Evolutionary conservation across 352 stramenopile genomes (phyloP).

Genomic region (Phytophthora pinifolia): DNA sequence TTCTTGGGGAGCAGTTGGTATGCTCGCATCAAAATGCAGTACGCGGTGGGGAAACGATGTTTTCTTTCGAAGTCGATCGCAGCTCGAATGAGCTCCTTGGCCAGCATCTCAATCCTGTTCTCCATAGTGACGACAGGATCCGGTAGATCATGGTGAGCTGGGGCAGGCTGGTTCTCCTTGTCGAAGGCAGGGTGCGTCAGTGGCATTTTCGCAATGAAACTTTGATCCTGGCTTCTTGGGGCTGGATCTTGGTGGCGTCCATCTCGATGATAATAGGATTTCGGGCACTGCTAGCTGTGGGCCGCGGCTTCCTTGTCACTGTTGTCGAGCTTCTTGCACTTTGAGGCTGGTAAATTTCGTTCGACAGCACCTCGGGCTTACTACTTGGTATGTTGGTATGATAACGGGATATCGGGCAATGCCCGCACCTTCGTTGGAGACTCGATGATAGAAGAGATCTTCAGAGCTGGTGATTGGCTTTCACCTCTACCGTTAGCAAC

Average conservation of each 20-base stretch:
- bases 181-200: constrained; percentile 1
- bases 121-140: constrained; percentile 1
- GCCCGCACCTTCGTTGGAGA: neutral
- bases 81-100: constrained; percentile 59
- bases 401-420: neutral
- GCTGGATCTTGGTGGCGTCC: no score
- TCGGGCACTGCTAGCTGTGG: no score
- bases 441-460: no score
- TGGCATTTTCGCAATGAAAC: no score
- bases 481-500: neutral
- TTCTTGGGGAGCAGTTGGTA: constrained; percentile 46
- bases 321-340: no score
- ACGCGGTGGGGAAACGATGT: constrained; percentile 34
- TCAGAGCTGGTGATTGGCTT: neutral
- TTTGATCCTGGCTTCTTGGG: no score
- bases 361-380: no score
- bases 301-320: no score
- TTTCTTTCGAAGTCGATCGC: constrained; percentile 56
- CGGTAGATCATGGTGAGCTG: neutral
- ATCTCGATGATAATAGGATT: neutral
- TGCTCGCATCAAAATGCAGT: constrained; percentile 57
- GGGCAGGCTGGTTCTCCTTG: constrained; percentile 15
- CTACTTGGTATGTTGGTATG: neutral
- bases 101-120: constrained; percentile 34
- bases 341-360: no score